Evolutionary conservation across 805 yeast species (phyloP).

Genomic region (Pichia occidentalis): DNA sequence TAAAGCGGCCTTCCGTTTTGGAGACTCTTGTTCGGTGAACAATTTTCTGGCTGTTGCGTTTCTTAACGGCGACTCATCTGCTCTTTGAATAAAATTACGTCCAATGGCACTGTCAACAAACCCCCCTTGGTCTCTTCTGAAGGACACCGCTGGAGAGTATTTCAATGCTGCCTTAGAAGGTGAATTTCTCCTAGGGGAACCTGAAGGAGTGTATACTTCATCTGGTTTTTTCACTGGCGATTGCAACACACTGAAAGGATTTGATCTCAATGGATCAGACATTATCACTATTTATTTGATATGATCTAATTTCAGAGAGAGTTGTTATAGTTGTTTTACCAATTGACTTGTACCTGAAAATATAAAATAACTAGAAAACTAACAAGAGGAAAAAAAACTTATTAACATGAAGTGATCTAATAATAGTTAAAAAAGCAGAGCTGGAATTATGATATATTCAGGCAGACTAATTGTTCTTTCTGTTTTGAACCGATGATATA

Average conservation of each 20-base stretch:
- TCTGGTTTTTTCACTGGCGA: slow-evolving; percentile 30
- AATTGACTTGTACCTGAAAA: too few relatives aligned
- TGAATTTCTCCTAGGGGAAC: slow-evolving; percentile 29
- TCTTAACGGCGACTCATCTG: slow-evolving; percentile 24
- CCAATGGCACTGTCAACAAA: slow-evolving; percentile 31
- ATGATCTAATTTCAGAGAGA: too few relatives aligned
- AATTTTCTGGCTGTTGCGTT: slow-evolving; percentile 52
- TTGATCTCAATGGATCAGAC: slow-evolving; percentile 25
- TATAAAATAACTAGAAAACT: not conserved
- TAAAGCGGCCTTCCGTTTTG: slow-evolving; percentile 49
- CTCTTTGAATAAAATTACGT: slow-evolving; percentile 32
- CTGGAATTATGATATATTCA: too few relatives aligned
- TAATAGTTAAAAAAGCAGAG: too few relatives aligned
- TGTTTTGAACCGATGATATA: too few relatives aligned
- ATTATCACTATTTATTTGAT: too few relatives aligned
- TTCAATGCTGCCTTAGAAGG: slow-evolving; percentile 34
- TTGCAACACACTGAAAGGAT: slow-evolving; percentile 23
- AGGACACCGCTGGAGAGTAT: slow-evolving; percentile 40
- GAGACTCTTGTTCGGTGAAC: slow-evolving; percentile 66
- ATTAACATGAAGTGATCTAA: too few relatives aligned
- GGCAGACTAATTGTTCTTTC: too few relatives aligned
- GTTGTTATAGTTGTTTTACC: too few relatives aligned
- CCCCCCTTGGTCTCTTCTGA: slow-evolving; percentile 26
- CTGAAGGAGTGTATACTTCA: slow-evolving; percentile 25
- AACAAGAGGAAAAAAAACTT: too few relatives aligned